These are phyloP conservation scores for Paraphoma chrysanthemicola DNA, from an alignment of 2,329 filamentous ascomycete species.

Conservation along the genomic window DNA sequence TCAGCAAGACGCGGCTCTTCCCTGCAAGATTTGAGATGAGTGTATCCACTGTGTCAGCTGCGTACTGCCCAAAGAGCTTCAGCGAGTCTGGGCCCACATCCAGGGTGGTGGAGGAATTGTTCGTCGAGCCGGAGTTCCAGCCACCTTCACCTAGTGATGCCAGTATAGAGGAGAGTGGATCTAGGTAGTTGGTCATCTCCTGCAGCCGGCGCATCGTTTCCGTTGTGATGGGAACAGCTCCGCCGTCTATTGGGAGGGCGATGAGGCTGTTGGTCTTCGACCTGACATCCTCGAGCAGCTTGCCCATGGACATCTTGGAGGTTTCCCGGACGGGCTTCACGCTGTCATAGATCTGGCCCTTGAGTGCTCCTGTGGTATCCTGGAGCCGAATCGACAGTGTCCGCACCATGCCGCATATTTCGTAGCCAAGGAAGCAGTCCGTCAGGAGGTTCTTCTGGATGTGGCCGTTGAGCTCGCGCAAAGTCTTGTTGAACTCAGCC, in stretches of 20 bases:
- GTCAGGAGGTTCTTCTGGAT: constrained; percentile 86
- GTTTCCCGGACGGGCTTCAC: constrained; percentile 91
- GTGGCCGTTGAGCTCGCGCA: constrained; percentile 88
- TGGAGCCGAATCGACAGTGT: constrained; percentile 81
- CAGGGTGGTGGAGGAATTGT: constrained; percentile 69
- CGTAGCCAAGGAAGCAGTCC: constrained; percentile 94
- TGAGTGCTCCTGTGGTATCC: constrained; percentile 82
- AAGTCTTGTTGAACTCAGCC: constrained; percentile 81
- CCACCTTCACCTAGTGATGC: constrained; percentile 91
- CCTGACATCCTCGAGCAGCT: constrained; percentile 83
- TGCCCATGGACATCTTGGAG: constrained; percentile 82
- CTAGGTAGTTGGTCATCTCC: constrained; percentile 84
- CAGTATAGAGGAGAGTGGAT: constrained; percentile 87
- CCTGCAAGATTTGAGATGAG: constrained; percentile 77
- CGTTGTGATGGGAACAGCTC: constrained; percentile 76
- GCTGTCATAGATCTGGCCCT: constrained; percentile 80
- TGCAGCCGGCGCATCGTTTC: constrained; percentile 88
- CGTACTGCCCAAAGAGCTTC: constrained; percentile 88
- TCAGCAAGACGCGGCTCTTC: constrained; percentile 75
- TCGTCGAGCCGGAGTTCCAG: constrained; percentile 67
- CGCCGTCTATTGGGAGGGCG: constrained; percentile 77
- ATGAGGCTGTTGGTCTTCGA: constrained; percentile 71
- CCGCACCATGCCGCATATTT: constrained; percentile 90
- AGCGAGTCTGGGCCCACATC: constrained; percentile 89
- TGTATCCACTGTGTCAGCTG: constrained; percentile 84